A percentile compares a stretch with the other conserved stretches of the same genome.
Evolutionary conservation across 352 stramenopile genomes (phyloP).

Genomic region (Phytophthora multivora): DNA sequence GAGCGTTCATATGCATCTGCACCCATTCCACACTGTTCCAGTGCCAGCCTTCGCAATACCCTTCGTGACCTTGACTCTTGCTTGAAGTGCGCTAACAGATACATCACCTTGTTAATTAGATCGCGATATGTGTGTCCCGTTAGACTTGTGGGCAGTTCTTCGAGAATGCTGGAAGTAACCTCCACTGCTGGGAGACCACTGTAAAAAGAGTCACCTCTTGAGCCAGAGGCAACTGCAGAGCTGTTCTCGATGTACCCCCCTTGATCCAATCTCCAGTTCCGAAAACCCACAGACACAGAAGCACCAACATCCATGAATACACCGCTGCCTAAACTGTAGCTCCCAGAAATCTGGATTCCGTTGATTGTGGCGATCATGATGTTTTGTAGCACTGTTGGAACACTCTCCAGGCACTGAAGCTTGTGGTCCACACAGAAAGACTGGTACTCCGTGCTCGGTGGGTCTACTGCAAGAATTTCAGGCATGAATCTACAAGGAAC

Average conservation of each 20-base stretch:
- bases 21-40: slow-evolving; percentile 56
- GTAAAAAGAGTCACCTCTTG: slow-evolving; percentile 32
- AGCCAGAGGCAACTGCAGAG: slow-evolving; percentile 12
- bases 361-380: slow-evolving; percentile 75
- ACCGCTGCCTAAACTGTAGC: slow-evolving; percentile 32
- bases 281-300: slow-evolving; percentile 15
- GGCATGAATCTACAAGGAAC: slow-evolving; percentile 52
- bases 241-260: slow-evolving; percentile 47
- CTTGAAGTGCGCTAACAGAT: slow-evolving; percentile 74
- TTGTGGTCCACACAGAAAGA: slow-evolving; percentile 47
- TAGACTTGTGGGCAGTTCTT: slow-evolving; percentile 62
- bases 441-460: slow-evolving; percentile 43
- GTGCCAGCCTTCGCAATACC: slow-evolving; percentile 50
- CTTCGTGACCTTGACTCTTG: slow-evolving; percentile 46
- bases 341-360: slow-evolving; percentile 37
- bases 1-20: slow-evolving; percentile 42
- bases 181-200: slow-evolving; percentile 26
- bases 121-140: slow-evolving; percentile 73
- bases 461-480: slow-evolving; percentile 53
- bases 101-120: slow-evolving; percentile 67
- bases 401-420: slow-evolving; percentile 59
- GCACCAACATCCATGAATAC: slow-evolving; percentile 15
- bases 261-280: slow-evolving; percentile 40
- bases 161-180: slow-evolving; percentile 47
- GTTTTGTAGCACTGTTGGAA: slow-evolving; percentile 59